Percentiles rank a stretch among this genome's conserved stretches.
Evolutionary conservation across 2,329 filamentous ascomycete species (phyloP).

Genomic region (Fusarium brevicatenulatum): DNA sequence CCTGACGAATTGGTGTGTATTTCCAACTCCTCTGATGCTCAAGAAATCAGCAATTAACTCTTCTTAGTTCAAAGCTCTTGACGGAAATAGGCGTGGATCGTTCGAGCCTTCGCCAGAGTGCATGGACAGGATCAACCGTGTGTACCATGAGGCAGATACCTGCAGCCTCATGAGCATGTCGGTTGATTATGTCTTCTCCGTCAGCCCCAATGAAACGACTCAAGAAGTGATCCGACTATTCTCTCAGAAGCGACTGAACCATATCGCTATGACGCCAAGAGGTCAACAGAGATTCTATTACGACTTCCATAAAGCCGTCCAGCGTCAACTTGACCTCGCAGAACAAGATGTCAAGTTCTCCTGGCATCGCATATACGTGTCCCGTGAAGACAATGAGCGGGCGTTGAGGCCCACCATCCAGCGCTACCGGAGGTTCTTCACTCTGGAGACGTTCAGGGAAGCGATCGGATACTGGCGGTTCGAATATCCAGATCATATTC

Average conservation of each 20-base stretch:
- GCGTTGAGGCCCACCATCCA: constrained; percentile 13
- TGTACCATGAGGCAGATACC: constrained; percentile 6
- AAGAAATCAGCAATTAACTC: not conserved
- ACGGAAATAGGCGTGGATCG: not conserved
- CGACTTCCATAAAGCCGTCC: constrained; percentile 17
- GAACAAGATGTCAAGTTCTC: constrained; percentile 19
- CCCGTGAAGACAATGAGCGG: not conserved
- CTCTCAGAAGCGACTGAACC: not conserved
- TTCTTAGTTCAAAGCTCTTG: constrained; percentile 6
- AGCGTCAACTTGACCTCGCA: constrained; percentile 26
- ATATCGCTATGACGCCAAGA: not conserved
- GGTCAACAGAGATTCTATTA: not conserved
- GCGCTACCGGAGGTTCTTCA: constrained; percentile 30
- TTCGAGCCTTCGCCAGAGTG: constrained; percentile 11
- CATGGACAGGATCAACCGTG: not conserved
- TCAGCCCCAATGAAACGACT: not conserved
- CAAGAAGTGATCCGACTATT: not conserved
- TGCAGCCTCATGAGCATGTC: constrained; percentile 5
- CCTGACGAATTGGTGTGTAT: constrained; percentile 14
- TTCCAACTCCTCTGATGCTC: not conserved
- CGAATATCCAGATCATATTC: not conserved
- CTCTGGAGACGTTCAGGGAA: constrained; percentile 1
- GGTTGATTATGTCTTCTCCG: constrained; percentile 4
- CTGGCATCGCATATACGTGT: constrained; percentile 30
- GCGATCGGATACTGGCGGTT: not conserved